Conservation (phyloP, 2,329 filamentous ascomycete species). For the Ustulina deusta region DNA sequence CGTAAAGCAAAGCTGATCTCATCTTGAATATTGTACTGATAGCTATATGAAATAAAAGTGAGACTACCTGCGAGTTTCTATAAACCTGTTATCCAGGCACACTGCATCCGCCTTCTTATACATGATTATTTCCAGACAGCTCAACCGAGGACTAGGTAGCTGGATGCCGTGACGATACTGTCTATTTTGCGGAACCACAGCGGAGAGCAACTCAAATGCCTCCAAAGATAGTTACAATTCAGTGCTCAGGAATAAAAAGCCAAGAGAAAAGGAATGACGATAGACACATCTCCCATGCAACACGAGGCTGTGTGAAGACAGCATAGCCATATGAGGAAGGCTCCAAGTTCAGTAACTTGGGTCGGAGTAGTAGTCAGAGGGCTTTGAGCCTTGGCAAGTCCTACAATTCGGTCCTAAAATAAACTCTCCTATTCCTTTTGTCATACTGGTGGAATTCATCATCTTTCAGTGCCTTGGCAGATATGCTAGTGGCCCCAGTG, state of each 20-base stretch:
- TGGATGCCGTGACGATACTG: not conserved
- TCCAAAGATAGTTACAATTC: constrained; percentile 30
- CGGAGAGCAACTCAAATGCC: constrained; percentile 21
- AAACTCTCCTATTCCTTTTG: not conserved
- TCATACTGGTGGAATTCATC: not conserved
- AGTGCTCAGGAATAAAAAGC: constrained; percentile 10
- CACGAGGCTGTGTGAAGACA: constrained; percentile 24
- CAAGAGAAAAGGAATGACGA: constrained; percentile 34
- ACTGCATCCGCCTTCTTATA: constrained; percentile 26
- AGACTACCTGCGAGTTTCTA: constrained; percentile 9
- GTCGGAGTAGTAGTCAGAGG: not conserved
- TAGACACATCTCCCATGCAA: constrained; percentile 17
- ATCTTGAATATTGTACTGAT: constrained; percentile 26
- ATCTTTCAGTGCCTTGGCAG: constrained; percentile 5
- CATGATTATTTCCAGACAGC: not conserved
- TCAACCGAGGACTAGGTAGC: not conserved
- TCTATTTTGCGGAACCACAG: constrained; percentile 11
- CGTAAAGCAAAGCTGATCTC: constrained; percentile 30
- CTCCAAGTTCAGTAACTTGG: not conserved
- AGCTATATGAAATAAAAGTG: not conserved
- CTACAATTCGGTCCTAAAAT: constrained; percentile 22
- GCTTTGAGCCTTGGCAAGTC: constrained; percentile 26
- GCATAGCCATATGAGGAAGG: constrained; percentile 29
- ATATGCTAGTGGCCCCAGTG: constrained; percentile 16
- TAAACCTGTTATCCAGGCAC: not conserved